Conservation (phyloP, 1,284 basidiomycete genomes). For the Sanguinoderma infundibulare region DNA sequence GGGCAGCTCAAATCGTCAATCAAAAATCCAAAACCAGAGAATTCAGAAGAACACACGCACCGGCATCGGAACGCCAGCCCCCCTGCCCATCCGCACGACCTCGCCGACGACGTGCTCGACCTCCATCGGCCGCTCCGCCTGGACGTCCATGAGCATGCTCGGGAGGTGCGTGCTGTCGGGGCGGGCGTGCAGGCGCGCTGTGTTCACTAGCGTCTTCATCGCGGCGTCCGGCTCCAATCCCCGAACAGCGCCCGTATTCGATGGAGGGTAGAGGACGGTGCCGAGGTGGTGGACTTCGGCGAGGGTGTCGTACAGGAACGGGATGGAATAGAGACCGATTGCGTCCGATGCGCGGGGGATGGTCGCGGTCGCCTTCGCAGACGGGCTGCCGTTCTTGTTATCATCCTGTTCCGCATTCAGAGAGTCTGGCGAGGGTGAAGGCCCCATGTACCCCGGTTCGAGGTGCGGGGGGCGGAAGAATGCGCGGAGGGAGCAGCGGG, state of each 20-base stretch:
- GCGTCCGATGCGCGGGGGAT: constrained; percentile 42
- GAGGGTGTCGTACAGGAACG: constrained; percentile 49
- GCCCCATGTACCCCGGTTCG: constrained; percentile 10
- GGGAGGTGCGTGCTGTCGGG: constrained; percentile 53
- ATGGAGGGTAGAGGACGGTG: constrained; percentile 53
- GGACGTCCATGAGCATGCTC: constrained; percentile 66
- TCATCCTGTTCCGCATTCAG: not conserved
- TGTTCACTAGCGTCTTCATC: constrained; percentile 44
- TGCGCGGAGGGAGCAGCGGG: constrained; percentile 52
- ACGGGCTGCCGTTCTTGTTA: not conserved
- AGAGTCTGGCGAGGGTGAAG: not conserved
- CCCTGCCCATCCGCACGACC: constrained; percentile 57
- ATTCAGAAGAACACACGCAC: constrained; percentile 50
- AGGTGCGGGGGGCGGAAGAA: constrained; percentile 52
- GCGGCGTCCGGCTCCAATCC: constrained; percentile 47
- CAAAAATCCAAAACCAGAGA: not conserved
- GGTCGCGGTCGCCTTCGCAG: constrained; percentile 31
- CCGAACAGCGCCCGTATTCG: constrained; percentile 37
- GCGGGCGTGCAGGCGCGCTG: constrained; percentile 41
- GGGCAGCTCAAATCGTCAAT: not conserved
- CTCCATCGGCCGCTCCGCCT: constrained; percentile 60
- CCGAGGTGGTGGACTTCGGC: constrained; percentile 54
- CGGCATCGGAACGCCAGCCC: constrained; percentile 51
- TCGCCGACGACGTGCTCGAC: constrained; percentile 69
- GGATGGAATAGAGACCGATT: constrained; percentile 51